Evolutionary conservation across 2,329 filamentous ascomycete genomes (phyloP), one percentile per base, ranked within the genome.

Genomic region (Neoarthrinium moseri): DNA sequence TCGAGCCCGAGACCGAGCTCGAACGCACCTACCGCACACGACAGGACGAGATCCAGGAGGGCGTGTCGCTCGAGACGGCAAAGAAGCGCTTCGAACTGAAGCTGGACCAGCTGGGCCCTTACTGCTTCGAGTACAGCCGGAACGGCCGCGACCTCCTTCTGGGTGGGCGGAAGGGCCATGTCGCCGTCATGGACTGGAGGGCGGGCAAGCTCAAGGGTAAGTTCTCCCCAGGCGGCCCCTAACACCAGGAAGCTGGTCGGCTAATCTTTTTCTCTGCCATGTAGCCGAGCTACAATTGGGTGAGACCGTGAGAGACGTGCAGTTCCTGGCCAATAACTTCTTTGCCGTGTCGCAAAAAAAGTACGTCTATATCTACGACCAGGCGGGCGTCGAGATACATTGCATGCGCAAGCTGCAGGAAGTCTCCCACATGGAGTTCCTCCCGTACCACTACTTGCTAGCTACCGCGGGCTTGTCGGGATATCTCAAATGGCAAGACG

Each of bases 291-390:
- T 97, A 52, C 90, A 99, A 63, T 75, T 99, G 51, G 83, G 85
- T 41, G 94, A 99, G 73, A 97, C 91, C 1, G 79, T 97, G 11
- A 78, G 92, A 43, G 92, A 96, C 68, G 86, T 87, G 21, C 86
- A 85, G 62, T 99, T 91, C 88, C 76, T 97, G 58, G 91, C 96
- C 70, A 96, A 96, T 65, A 90, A 96, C 56, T 87, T 83, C 69
- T 96, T 97, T 69, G 92, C 92, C 1, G 90, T 96, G 11, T 91
- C 94, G 35, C 92, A 99, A 70, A 96, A 96, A 75, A 94, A 92
- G 69, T 87, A 94, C 56, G 89, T 94, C 53, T 99, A 96, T 71
- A 96, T 99, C 54, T 99, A 99, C 72, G 94, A 96, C 60, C 78
- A 83, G 47, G 81, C 89, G 46, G 94, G 94, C 42, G 88, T 96